Base-by-base conservation (phyloP, 345 rosid genomes). In the Nasturtium officinale region DNA sequence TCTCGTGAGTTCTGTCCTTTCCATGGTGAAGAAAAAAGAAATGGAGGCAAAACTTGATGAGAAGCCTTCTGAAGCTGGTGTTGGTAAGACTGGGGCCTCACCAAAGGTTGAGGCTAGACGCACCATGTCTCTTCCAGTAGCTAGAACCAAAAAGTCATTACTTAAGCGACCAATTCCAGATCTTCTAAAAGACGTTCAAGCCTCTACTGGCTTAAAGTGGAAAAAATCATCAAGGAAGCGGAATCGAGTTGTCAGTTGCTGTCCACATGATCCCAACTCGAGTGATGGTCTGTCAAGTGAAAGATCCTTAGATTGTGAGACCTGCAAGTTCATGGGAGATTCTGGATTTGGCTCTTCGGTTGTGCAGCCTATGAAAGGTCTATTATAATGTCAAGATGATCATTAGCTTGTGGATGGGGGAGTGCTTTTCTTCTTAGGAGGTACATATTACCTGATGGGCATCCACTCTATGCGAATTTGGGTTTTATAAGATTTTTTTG, bases 371-470 rank as follows among this genome's bases (percentile, higher is more conserved):
- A 81, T 85, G 71, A 72, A 89, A 53, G 84, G 79, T 82, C 69
- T 92, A 83, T 83, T 86, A 35, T 35, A 38, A 83, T 85, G 92
- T 87, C 91, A 61, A 85, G 95, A 68, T 88, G 87, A 88, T 75
- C 9, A 6, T 66, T 56, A 26, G 45, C 43, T 52, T 64, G 55
- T 47, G n/a, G 26, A 17, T 54, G 25, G 61, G 21, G 21, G 50
- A 45, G 40, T 74, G 45, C 23, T 53, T 57, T 46, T 48, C 62
- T 54, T 46, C 32, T 65, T 51, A 18, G 16, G 65, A 52, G 45
- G 66, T 74, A 67, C 59, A 69, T 73, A 68, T 71, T 17, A 25
- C 65, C 68, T 71, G 11, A 51, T 47, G 66, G 26, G 69, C 79
- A 69, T 76, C 40, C 61, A 26, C 77, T 67, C 16, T 71, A 63